phyloP scores from a whole-genome alignment of 1,284 basidiomycete species.

The Phellinidium pouzarii region DNA sequence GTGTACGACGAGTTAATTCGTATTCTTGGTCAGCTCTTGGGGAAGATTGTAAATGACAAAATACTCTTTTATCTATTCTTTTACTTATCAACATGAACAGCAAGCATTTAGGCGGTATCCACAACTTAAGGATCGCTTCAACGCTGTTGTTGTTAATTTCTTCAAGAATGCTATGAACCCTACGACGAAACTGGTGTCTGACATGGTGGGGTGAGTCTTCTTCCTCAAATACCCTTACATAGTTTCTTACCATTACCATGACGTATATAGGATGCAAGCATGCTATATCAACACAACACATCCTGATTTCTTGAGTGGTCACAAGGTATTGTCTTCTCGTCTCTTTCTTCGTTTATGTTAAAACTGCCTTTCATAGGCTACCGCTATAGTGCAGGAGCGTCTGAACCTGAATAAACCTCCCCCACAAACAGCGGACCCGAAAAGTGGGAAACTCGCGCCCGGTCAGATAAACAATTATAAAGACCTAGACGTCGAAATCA shows the following conservation, averaged over 20 bases:
- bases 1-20: constrained; percentile 97
- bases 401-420: constrained; percentile 74
- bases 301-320: constrained; percentile 95
- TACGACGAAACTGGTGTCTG: constrained; percentile 90
- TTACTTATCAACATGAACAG: constrained; percentile 34
- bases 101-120: constrained; percentile 95
- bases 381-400: constrained; percentile 84
- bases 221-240: not conserved
- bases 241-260: constrained; percentile 14
- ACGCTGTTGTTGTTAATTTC: constrained; percentile 90
- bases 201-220: constrained; percentile 74
- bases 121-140: constrained; percentile 90
- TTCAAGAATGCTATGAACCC: constrained; percentile 93
- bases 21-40: constrained; percentile 85
- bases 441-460: constrained; percentile 55
- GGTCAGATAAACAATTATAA: constrained; percentile 83
- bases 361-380: constrained; percentile 51
- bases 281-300: constrained; percentile 99
- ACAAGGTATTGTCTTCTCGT: constrained; percentile 48
- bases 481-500: constrained; percentile 86
- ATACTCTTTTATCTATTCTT: not conserved
- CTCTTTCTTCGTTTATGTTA: constrained; percentile 4
- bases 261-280: constrained; percentile 75
- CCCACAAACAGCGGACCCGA: constrained; percentile 56
- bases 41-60: constrained; percentile 71